A percentile compares a stretch with the other conserved stretches of the same genome.
These are phyloP conservation scores for Jimgerdemannia lactiflua DNA, from an alignment of 192 early-diverging fungal genomes.

Conservation along the genomic window DNA sequence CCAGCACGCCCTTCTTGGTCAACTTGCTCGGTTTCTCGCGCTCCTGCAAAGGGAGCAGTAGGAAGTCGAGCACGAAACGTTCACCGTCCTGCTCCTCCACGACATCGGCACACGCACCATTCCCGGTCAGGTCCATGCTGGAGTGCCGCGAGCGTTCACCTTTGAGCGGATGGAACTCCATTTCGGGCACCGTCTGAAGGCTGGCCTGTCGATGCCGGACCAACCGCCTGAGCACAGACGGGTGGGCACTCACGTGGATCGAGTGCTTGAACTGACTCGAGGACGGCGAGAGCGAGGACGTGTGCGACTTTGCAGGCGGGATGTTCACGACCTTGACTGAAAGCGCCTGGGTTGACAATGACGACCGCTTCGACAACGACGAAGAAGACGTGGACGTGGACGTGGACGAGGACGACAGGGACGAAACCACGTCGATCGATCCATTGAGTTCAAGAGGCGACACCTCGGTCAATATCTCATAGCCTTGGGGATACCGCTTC, in stretches of 20 bases:
- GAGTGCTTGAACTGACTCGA: slow-evolving; percentile 9
- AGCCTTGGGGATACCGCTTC: slow-evolving; percentile 33
- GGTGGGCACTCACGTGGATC: slow-evolving; percentile 13
- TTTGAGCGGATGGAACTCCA: not conserved
- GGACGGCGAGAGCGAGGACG: slow-evolving; percentile 13
- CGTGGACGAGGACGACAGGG: not conserved
- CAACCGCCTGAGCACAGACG: slow-evolving; percentile 9
- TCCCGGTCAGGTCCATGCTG: too few species aligned
- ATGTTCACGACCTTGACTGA: not conserved
- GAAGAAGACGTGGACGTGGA: not conserved
- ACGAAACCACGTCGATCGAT: not conserved
- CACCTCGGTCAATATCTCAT: slow-evolving; percentile 27
- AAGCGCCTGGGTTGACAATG: slow-evolving; percentile 1
- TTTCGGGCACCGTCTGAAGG: slow-evolving; percentile 10
- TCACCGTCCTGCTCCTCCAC: not conserved
- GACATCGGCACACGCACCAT: not conserved
- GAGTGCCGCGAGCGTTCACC: too few species aligned
- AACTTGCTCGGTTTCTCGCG: slow-evolving; percentile 1
- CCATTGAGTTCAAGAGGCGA: not conserved
- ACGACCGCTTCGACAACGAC: not conserved
- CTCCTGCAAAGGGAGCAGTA: slow-evolving; percentile 12
- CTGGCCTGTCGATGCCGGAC: slow-evolving; percentile 8
- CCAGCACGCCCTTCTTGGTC: slow-evolving; percentile 21
- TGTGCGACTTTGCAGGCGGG: slow-evolving; percentile 3
- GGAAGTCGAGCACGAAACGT: slow-evolving; percentile 14